These are phyloP conservation scores for Penicillium mononematosum DNA, from an alignment of 495 filamentous ascomycete species.

Conservation along the genomic window DNA sequence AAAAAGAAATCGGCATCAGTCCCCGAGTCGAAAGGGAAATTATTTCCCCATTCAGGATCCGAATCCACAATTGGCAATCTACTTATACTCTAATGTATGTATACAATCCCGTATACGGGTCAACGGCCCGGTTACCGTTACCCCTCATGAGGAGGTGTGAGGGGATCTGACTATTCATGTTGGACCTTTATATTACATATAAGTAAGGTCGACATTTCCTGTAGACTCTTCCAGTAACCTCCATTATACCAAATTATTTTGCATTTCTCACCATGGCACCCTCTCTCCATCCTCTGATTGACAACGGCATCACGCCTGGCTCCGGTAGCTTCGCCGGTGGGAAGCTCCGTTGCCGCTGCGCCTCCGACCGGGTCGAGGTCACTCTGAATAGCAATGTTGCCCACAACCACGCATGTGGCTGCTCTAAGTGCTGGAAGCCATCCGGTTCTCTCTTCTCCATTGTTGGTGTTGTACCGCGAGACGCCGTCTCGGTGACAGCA, in stretches of 20 bases:
- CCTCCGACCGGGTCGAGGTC: constrained; percentile 48
- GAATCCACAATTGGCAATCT: not conserved
- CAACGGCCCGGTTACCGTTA: not conserved
- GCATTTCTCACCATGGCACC: constrained; percentile 24
- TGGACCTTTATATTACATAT: not conserved
- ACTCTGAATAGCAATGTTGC: constrained; percentile 51
- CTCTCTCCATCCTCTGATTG: constrained; percentile 58
- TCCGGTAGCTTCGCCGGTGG: constrained; percentile 50
- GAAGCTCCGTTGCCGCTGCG: constrained; percentile 54
- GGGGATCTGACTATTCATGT: not conserved
- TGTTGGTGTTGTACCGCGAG: constrained; percentile 53
- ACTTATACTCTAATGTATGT: not conserved
- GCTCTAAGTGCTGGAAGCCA: constrained; percentile 66
- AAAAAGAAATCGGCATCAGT: not conserved
- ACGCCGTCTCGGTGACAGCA: constrained; percentile 47
- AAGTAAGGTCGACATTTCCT: not conserved
- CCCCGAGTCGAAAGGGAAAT: constrained; percentile 1
- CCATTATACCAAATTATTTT: not conserved
- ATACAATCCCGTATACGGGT: too few species aligned
- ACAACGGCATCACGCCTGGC: constrained; percentile 53
- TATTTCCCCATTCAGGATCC: constrained; percentile 7
- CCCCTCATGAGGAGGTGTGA: constrained; percentile 12
- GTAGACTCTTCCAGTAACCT: not conserved
- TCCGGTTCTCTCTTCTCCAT: constrained; percentile 56
- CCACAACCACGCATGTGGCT: constrained; percentile 66